These are phyloP conservation scores for thale cress (Arabidopsis thaliana) DNA, from an alignment of 345 rosid species.

Conservation along the genomic window DNA sequence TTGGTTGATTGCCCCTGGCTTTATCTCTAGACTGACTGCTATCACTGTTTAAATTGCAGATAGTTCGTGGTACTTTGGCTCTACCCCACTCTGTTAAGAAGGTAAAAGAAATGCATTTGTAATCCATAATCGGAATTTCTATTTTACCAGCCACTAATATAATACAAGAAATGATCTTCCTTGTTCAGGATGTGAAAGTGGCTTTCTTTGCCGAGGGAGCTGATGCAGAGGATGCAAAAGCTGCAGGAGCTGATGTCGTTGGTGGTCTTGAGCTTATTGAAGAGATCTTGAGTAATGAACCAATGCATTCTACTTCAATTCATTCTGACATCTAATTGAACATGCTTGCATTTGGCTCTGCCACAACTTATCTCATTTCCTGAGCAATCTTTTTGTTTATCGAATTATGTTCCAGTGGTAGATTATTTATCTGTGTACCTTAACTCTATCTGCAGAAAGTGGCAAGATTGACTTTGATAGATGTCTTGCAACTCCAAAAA, in stretches of 20 bases:
- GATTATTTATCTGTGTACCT: background rate
- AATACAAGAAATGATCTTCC: conserved; percentile 5
- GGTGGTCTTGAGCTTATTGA: conserved; percentile 91
- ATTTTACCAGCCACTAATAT: background rate
- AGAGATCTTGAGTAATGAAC: conserved; percentile 69
- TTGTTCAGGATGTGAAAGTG: conserved; percentile 75
- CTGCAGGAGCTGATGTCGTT: conserved; percentile 95
- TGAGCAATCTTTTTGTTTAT: background rate
- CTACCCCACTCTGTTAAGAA: conserved; percentile 88
- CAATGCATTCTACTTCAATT: conserved; percentile 20
- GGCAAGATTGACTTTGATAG: conserved; percentile 84
- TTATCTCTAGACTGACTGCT: conserved; percentile 16
- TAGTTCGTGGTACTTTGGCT: conserved; percentile 86
- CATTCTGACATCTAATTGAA: conserved; percentile 11
- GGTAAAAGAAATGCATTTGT: conserved; percentile 52
- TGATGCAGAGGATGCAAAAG: conserved; percentile 96
- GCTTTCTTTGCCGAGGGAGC: conserved; percentile 93
- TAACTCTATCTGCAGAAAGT: conserved; percentile 56
- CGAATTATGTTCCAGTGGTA: background rate
- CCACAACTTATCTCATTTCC: conserved; percentile 6
- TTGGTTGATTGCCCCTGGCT: background rate
- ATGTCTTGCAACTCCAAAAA: conserved; percentile 77
- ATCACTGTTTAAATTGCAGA: conserved; percentile 56
- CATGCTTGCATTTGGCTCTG: conserved; percentile 16
- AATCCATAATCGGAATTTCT: background rate